A percentile compares a stretch with the other conserved stretches of the same genome.
Conservation (phyloP, 495 filamentous ascomycete genomes). For the Aspergillus saccharolyticus region DNA sequence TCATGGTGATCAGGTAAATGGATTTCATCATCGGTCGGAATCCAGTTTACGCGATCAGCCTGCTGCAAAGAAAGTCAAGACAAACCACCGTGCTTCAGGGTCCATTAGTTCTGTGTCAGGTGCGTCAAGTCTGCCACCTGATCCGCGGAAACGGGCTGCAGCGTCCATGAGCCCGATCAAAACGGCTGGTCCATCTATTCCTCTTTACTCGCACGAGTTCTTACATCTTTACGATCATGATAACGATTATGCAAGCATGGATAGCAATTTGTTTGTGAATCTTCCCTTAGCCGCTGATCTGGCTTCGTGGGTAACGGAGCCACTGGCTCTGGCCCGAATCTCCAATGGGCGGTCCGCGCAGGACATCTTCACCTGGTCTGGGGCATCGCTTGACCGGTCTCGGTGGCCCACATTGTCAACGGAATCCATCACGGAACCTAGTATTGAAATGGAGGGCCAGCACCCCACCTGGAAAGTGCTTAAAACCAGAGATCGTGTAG, state of each 20-base stretch:
- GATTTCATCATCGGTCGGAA: slow-evolving; percentile 44
- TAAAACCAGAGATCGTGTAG: slow-evolving; percentile 56
- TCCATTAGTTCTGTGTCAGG: slow-evolving; percentile 59
- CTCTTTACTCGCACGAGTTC: slow-evolving; percentile 65
- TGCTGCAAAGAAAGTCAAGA: slow-evolving; percentile 70
- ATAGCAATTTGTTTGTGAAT: slow-evolving; percentile 57
- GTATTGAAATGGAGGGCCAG: slow-evolving; percentile 38
- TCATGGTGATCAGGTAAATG: slow-evolving; percentile 34
- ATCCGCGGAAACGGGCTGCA: slow-evolving; percentile 52
- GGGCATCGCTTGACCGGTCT: slow-evolving; percentile 51
- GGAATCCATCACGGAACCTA: slow-evolving; percentile 41
- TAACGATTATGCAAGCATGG: slow-evolving; percentile 43
- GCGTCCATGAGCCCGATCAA: slow-evolving; percentile 51
- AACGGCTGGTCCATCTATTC: slow-evolving; percentile 39
- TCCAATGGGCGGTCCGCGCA: slow-evolving; percentile 38
- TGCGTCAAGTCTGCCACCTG: slow-evolving; percentile 29
- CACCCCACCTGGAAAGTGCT: slow-evolving; percentile 67
- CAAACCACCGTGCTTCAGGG: slow-evolving; percentile 62
- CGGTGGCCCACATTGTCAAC: slow-evolving; percentile 44
- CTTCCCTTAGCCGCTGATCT: slow-evolving; percentile 63
- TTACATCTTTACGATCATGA: slow-evolving; percentile 63
- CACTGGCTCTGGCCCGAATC: slow-evolving; percentile 40
- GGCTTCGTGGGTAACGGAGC: slow-evolving; percentile 67
- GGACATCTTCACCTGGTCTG: slow-evolving; percentile 49
- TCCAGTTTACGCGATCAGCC: slow-evolving; percentile 51